A percentile compares a stretch with the other conserved stretches of the same genome.
phyloP scores from a whole-genome alignment of 2,329 filamentous ascomycete species.

The Scedosporium apiospermum region DNA sequence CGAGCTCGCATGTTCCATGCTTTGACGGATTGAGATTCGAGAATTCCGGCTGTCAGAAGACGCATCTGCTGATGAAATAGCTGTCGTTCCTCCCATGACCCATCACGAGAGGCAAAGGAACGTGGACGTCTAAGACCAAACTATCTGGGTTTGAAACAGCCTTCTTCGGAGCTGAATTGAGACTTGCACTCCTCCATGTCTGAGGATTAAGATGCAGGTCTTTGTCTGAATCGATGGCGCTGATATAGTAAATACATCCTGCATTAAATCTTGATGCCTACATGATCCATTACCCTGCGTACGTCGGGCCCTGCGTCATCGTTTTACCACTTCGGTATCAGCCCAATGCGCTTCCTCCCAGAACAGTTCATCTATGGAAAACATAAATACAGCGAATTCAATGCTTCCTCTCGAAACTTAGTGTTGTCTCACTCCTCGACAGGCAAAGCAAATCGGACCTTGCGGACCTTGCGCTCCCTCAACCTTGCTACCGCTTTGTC shows the following conservation, averaged over 20 bases:
- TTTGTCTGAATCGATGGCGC: background rate
- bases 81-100: no score
- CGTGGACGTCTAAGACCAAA: no score
- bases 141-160: no score
- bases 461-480: conserved; percentile 4
- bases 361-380: background rate
- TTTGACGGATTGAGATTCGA: no score
- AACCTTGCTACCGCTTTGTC: background rate
- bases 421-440: background rate
- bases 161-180: background rate
- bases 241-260: background rate
- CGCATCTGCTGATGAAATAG: no score
- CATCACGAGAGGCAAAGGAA: no score
- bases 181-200: background rate
- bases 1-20: no score
- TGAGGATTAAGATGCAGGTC: background rate
- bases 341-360: background rate
- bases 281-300: background rate
- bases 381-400: background rate
- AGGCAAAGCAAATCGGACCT: conserved; percentile 4
- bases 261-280: background rate
- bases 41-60: no score
- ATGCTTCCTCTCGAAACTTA: background rate
- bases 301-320: background rate
- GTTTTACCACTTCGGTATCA: background rate